Evolutionary conservation across 1,139 yeast species (phyloP), one percentile per base, ranked within the genome.

Genomic region (Barnettozyma hawaiiensis): DNA sequence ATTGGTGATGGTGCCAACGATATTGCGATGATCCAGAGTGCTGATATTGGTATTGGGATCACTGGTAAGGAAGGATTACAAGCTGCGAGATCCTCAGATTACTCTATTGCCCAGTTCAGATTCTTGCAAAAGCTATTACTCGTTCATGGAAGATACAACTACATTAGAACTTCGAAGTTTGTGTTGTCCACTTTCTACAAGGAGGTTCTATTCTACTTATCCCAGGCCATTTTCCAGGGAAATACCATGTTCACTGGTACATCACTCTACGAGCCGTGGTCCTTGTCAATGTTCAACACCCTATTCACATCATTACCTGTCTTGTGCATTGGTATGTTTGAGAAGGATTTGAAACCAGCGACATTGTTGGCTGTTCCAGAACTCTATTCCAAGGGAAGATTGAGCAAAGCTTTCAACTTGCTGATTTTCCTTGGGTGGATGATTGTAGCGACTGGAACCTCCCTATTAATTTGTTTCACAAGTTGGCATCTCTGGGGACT

Each of bases 1-100:
- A 86, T 94, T 59, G 99, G 98, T n/a, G 99, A 92, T 66, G 99
- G 99, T 54, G 98, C 99, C 1, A 92, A 92, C 60, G 99, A 92
- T 63, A 89, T 92, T 61, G 97, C 98, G 3, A 92, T 92, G 99
- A 92, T 92, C 50, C 97, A 92, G 66, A 85, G 95, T 58, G 99
- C 98, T 0, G 97, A 92, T 64, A 90, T 92, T 45, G 99, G 99
- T 19, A 80, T 92, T 48, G 98, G 98, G 32, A 92, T 92, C 43
- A 90, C 97, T 2, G 98, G 98, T 38, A 85, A 84, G 54, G 98
- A 92, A 66, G 98, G 98, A 2, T 66, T 92, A 38, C 98, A 92
- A 60, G 98, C 98, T 0, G 96, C 98, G 0, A 71, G 98, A 53
- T 76, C 96, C 0, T 83, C 97, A 0, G 99, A 92, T 63, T 94